Evolutionary conservation across 768 basidiomycete genomes (phyloP), one percentile per base, ranked within the genome.

Genomic region (Psilocybe tampanensis): DNA sequence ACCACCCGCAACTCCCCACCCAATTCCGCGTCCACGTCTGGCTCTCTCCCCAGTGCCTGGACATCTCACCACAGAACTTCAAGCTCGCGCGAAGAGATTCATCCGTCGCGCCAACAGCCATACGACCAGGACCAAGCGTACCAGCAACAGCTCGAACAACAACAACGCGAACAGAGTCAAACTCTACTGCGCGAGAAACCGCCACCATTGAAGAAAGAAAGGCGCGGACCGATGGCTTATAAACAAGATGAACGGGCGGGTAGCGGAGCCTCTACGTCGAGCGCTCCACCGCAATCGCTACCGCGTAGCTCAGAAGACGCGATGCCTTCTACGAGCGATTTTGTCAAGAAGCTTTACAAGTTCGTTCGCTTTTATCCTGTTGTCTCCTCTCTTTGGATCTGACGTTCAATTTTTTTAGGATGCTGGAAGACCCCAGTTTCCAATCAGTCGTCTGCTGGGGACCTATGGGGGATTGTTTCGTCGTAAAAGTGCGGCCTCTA

Each of bases 291-390:
- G 29, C 43, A 33, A n/a, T 43, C 44, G 26, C 51, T 39, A 33
- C 36, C 45, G 23, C 53, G 52, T 49, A 57, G 48, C 15, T 41
- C 63, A 39, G 91, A 92, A 56, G 91, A 92, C 66, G 77, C 80
- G 55, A 89, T 92, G 90, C 88, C 92, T 1, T 84, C 89, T n/a
- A 90, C 94, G 29, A 88, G 86, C 64, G 94, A 95, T 73, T 96
- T 96, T 69, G 94, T 95, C 62, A 95, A 95, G 78, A 95, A 95
- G 70, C 75, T 96, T 8, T 95, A 90, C 89, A 92, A 90, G 94
- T 94, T 43, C 59, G 82, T 71, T 26, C 33, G 23, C 29, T 9
- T 44, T 23, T 47, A 49, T 48, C 42, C 22, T 44, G 29, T 53
- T 32, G 49, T 7, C n/a, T 41, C n/a, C 7, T 2, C 2, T n/a